Percentiles rank a stretch among this genome's conserved stretches.
phyloP scores from a whole-genome alignment of 1,284 basidiomycete genomes.

The Cutaneotrichosporon daszewskae region DNA sequence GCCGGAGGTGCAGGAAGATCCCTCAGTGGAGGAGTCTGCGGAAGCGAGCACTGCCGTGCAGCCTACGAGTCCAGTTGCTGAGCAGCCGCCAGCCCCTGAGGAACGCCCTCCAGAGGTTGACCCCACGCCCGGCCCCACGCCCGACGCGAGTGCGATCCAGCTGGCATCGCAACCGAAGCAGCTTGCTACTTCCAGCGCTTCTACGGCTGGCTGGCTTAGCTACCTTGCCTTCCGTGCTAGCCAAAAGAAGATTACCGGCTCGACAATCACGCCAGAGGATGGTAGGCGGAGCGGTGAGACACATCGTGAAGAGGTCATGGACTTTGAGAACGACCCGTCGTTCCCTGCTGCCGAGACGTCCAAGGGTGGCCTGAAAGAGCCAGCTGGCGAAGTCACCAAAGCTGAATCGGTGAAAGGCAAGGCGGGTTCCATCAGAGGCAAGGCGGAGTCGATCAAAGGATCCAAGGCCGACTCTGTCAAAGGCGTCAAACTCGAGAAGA shows the following conservation, averaged over 20 bases:
- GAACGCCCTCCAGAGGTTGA: no score
- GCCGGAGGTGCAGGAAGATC: no score
- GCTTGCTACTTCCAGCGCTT: slow-evolving; percentile 15
- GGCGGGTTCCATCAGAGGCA: neutral
- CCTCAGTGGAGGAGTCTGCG: no score
- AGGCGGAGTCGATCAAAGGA: neutral
- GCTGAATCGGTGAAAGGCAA: neutral
- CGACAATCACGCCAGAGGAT: slow-evolving; percentile 13
- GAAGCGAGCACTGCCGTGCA: no score
- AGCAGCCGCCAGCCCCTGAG: no score
- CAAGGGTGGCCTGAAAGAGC: neutral
- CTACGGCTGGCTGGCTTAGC: slow-evolving; percentile 37
- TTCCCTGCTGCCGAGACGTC: slow-evolving; percentile 23
- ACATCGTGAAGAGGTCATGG: slow-evolving; percentile 37
- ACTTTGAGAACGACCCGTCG: slow-evolving; percentile 39
- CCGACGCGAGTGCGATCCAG: no score
- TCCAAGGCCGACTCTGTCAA: neutral
- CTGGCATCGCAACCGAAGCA: neutral
- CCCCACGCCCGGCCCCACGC: no score
- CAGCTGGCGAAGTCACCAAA: neutral
- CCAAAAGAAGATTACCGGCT: slow-evolving; percentile 34
- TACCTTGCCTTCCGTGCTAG: slow-evolving; percentile 38
- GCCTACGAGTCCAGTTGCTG: no score
- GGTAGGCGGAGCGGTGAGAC: slow-evolving; percentile 19
- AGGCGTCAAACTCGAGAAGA: neutral